Evolutionary conservation across 2,329 filamentous ascomycete genomes (phyloP), one percentile per base, ranked within the genome.

Genomic region (Pestalotiopsis sp.): DNA sequence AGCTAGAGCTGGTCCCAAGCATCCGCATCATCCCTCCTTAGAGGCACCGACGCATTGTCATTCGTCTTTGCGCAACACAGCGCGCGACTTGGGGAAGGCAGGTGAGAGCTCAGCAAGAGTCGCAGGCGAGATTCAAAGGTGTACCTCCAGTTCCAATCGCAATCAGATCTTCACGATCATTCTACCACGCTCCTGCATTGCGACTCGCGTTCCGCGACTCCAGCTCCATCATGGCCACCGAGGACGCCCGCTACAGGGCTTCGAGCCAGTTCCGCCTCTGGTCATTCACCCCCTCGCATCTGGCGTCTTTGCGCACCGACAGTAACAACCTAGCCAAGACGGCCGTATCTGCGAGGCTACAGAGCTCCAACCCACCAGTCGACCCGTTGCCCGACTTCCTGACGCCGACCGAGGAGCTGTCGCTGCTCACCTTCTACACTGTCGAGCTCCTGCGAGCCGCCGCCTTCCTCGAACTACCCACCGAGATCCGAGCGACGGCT

Each of bases 201-300:
- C 45, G 14, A 52, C 45, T 9, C 14, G 45, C 45, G 45, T 9
- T 2, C 45, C 7, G 14, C 17, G 17, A n/a, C 45, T 52, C 27
- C 39, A 20, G 7, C 31, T 17, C 6, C 23, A 64, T 12, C 36
- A 93, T 97, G 89, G 86, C 87, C 7, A 92, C 90, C 70, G 96
- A 99, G 86, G 96, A 99, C 81, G 93, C 93, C 73, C 87, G 95
- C 67, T 99, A 98, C 82, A 91, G 94, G 39, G 88, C 92, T 65
- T 97, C 95, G 0, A 95, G 93, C 61, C 96, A 99, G 80, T 98
- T 90, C 78, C 90, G 93, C 58, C 86, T 97, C 69, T 99, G 96
- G 96, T 97, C 95, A 12, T 98, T 95, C 81, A 93, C 94, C 0
- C 88, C 91, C 2, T 81, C 89, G 3, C 89, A 91, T 52, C 88